These are phyloP conservation scores for Scutellaria baicalensis DNA, from an alignment of 257 asterid genomes.

Conservation along the genomic window DNA sequence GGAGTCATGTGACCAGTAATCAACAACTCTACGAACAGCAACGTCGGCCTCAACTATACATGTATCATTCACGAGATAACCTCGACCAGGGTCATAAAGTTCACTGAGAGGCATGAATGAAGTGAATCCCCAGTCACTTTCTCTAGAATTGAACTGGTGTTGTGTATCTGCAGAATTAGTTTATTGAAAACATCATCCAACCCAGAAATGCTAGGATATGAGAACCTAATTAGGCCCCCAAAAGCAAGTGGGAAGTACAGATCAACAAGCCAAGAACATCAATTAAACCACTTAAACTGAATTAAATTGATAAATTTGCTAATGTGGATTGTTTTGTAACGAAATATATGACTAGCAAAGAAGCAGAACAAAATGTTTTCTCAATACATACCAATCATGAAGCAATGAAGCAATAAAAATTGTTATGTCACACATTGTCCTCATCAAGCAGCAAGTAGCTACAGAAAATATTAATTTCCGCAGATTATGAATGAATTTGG, in stretches of 20 bases:
- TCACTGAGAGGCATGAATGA: conserved; percentile 71
- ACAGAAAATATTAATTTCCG: background rate
- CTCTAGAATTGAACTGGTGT: conserved; percentile 62
- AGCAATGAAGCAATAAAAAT: background rate
- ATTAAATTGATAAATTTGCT: background rate
- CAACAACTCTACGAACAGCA: conserved; percentile 53
- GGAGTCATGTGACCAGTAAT: conserved; percentile 63
- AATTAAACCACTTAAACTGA: background rate
- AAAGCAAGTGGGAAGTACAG: conserved; percentile 7
- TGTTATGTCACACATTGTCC: background rate
- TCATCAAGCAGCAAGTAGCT: conserved; percentile 1
- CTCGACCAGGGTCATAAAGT: conserved; percentile 53
- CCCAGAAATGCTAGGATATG: conserved; percentile 12
- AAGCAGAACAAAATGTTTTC: background rate
- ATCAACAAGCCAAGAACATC: background rate
- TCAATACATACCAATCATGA: background rate
- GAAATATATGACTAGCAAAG: background rate
- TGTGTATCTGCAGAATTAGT: conserved; percentile 48
- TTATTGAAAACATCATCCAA: conserved; percentile 14
- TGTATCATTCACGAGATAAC: conserved; percentile 54
- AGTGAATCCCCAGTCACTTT: conserved; percentile 72
- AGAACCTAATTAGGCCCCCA: conserved; percentile 16
- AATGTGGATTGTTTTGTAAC: background rate
- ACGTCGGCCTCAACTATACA: conserved; percentile 62
- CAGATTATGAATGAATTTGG: background rate